These are phyloP conservation scores for Xylaria palmicola DNA, from an alignment of 495 filamentous ascomycete species.

Conservation along the genomic window DNA sequence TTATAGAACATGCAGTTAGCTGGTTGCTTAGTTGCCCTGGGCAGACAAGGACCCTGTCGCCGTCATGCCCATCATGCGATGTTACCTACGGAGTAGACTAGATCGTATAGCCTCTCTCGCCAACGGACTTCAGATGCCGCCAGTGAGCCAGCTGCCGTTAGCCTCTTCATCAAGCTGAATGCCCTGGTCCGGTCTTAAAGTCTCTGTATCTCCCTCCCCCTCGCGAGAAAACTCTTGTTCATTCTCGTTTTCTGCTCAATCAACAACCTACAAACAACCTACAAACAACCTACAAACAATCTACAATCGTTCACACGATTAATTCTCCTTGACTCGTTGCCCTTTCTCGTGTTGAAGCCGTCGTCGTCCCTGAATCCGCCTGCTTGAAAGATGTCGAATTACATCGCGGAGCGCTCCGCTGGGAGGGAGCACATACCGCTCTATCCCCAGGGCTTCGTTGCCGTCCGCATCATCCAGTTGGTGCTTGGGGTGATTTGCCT, in stretches of 20 bases:
- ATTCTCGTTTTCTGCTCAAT: too few species aligned
- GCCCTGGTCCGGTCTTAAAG: neutral
- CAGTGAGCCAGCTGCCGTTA: neutral
- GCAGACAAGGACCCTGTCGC: neutral
- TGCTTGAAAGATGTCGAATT: constrained; percentile 8
- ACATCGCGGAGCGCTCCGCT: constrained; percentile 19
- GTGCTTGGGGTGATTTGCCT: constrained; percentile 64
- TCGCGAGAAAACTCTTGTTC: too few species aligned
- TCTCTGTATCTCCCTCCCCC: neutral
- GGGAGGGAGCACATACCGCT: constrained; percentile 46
- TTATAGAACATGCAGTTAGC: neutral
- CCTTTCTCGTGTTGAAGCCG: neutral
- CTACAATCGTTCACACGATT: too few species aligned
- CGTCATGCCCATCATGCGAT: too few species aligned
- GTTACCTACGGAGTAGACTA: too few species aligned
- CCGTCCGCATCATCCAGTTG: constrained; percentile 61
- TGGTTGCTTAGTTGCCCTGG: neutral
- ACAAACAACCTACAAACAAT: too few species aligned
- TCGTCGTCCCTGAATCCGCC: neutral
- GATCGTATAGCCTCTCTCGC: neutral
- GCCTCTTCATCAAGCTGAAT: neutral
- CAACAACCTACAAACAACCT: too few species aligned
- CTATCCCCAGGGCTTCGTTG: constrained; percentile 49
- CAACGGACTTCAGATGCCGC: neutral
- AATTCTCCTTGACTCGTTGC: neutral